A percentile compares a stretch with the other conserved stretches of the same genome.
These are phyloP conservation scores for Solanum hybrid DNA, from an alignment of 305 asterid species.

Conservation along the genomic window DNA sequence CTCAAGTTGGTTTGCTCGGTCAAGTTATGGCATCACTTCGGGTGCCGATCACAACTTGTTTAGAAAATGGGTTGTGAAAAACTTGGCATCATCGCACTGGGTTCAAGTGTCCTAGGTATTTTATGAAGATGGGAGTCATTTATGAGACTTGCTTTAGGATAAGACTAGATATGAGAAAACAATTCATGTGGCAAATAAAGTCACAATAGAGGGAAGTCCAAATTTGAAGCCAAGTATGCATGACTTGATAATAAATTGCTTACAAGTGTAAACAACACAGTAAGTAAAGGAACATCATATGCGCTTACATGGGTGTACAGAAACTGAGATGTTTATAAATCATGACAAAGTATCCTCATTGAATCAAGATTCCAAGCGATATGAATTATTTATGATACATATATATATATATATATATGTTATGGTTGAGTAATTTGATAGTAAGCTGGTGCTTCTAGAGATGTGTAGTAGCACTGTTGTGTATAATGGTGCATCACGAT, in stretches of 20 bases:
- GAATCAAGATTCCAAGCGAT: background rate
- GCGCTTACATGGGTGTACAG: background rate
- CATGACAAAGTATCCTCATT: background rate
- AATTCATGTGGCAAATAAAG: background rate
- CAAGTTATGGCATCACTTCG: background rate
- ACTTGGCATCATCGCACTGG: background rate
- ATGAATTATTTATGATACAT: background rate
- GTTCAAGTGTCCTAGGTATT: background rate
- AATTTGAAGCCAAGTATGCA: background rate
- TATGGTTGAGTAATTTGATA: background rate
- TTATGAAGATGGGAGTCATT: background rate
- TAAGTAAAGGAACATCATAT: background rate
- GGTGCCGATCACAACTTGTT: background rate
- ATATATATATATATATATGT: too few relatives aligned
- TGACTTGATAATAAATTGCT: background rate
- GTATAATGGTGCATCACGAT: background rate
- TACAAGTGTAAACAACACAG: background rate
- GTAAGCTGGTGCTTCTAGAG: background rate
- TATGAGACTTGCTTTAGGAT: background rate
- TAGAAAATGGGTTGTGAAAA: background rate
- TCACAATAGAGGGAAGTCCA: background rate
- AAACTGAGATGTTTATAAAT: background rate
- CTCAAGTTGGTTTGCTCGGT: background rate
- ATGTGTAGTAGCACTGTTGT: background rate
- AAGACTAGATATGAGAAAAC: background rate